Evolutionary conservation across 148 eudicot species (phyloP).

Genomic region (Beta vulgaris): DNA sequence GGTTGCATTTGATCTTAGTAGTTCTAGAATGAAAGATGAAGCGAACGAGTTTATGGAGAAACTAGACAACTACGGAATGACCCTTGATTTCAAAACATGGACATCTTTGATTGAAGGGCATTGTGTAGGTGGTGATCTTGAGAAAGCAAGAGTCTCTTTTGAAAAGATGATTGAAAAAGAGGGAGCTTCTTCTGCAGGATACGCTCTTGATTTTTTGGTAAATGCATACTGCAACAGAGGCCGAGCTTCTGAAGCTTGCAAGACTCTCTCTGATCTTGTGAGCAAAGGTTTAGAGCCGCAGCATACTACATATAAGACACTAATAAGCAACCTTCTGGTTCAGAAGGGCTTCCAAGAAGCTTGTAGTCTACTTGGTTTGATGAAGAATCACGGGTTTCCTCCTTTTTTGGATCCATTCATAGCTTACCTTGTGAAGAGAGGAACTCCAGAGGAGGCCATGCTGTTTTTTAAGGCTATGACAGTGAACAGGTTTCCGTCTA

Average conservation of each 20-base stretch:
- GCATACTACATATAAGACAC: slow-evolving; percentile 59
- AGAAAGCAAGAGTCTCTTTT: slow-evolving; percentile 50
- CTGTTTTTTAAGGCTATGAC: slow-evolving; percentile 53
- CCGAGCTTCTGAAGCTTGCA: slow-evolving; percentile 55
- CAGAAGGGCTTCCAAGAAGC: slow-evolving; percentile 55
- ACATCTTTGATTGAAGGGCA: slow-evolving; percentile 63
- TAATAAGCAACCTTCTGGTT: slow-evolving; percentile 54
- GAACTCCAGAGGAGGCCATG: slow-evolving; percentile 61
- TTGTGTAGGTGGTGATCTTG: slow-evolving; percentile 52
- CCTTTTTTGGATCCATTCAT: slow-evolving; percentile 69
- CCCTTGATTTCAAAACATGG: slow-evolving; percentile 43
- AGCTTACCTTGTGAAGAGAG: slow-evolving; percentile 47
- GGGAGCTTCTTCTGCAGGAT: slow-evolving; percentile 41
- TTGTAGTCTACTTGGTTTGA: slow-evolving; percentile 47
- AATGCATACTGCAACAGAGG: slow-evolving; percentile 45
- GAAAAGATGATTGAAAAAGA: slow-evolving; percentile 46
- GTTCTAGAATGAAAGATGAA: slow-evolving; percentile 42
- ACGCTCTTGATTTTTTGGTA: slow-evolving; percentile 51
- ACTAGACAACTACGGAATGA: slow-evolving; percentile 31
- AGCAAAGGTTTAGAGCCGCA: slow-evolving; percentile 40
- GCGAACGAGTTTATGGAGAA: slow-evolving; percentile 51
- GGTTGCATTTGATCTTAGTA: slow-evolving; percentile 60
- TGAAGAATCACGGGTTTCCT: slow-evolving; percentile 79
- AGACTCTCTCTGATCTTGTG: slow-evolving; percentile 48
- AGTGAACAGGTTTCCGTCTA: slow-evolving; percentile 54